Evolutionary conservation across 345 rosid genomes (phyloP), one percentile per base, ranked within the genome.

Genomic region (Brassica nigra): DNA sequence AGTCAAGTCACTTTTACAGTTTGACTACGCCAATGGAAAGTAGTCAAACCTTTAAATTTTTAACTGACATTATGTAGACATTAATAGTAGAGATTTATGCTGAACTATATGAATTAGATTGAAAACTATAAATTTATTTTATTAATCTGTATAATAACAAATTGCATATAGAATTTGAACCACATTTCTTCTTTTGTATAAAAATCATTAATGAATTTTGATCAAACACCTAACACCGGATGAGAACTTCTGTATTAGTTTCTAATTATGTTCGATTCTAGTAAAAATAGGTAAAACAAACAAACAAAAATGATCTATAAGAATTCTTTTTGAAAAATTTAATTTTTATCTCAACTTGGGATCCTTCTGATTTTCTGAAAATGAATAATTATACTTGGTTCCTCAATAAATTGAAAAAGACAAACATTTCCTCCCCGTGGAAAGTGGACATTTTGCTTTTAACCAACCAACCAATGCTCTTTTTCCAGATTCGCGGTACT

Each of bases 371-470:
- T 36, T 36, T 36, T 8, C 42, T 33, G 42, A 36, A 7, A 33
- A 33, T 4, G 6, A 33, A 33, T 33, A 33, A 36, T 2, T 11
- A 61, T 12, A 5, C 9, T 29, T 44, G 59, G 61, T 14, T n/a
- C 39, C 37, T 68, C 8, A n/a, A 29, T 29, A 29, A 69, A 69
- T 15, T 11, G 47, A 28, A 62, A 59, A 47, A 29, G 61, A 62
- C 18, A n/a, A 72, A 59, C 65, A 23, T 61, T 59, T 59, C 1
- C 4, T 11, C 9, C 6, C 8, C 10, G 1, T 39, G 10, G 39
- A 23, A 29, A 62, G 29, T 1, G 77, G 77, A 47, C 70, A 14
- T 74, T 33, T 75, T 23, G 36, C 62, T 49, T 16, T 62, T 30
- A 44, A 39, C 14, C n/a, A 62, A 12, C 57, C 1, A 23, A 23